These are phyloP conservation scores for Citrus medica DNA, from an alignment of 345 rosid genomes.

Conservation along the genomic window DNA sequence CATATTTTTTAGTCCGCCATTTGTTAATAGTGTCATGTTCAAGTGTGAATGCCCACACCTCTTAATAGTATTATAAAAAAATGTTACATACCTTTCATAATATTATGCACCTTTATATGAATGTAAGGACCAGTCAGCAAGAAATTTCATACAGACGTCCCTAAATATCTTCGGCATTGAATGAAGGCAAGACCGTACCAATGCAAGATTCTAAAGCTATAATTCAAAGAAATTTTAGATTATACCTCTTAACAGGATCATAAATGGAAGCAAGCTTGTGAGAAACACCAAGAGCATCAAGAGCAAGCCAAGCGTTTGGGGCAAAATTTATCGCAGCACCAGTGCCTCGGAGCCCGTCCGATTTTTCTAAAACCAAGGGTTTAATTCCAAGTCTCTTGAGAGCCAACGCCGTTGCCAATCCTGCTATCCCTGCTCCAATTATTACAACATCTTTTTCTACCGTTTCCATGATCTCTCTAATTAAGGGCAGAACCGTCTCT, in stretches of 20 bases:
- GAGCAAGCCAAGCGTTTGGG: conserved; percentile 42
- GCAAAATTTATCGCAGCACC: conserved; percentile 29
- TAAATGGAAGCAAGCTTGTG: conserved; percentile 25
- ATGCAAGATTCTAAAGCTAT: too few relatives aligned
- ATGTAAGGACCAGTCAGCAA: background rate
- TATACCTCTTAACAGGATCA: background rate
- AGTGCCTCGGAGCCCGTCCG: conserved; percentile 22
- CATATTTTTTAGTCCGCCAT: too few relatives aligned
- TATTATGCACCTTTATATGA: too few relatives aligned
- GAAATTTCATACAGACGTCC: too few relatives aligned
- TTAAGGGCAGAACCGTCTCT: too few relatives aligned
- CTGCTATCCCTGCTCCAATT: conserved; percentile 39
- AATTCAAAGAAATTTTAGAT: too few relatives aligned
- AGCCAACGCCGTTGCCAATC: conserved; percentile 37
- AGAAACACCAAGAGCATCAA: conserved; percentile 40
- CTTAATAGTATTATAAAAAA: too few relatives aligned
- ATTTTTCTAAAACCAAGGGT: conserved; percentile 32
- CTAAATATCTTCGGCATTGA: too few relatives aligned
- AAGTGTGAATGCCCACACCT: too few relatives aligned
- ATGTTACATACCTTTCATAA: too few relatives aligned
- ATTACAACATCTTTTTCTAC: conserved; percentile 30
- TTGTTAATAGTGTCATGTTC: too few relatives aligned
- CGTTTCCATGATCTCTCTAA: background rate
- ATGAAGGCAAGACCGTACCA: too few relatives aligned
- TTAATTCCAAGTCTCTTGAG: conserved; percentile 31